Base-by-base conservation (phyloP, 108 stramenopile genomes). In the Parietichytrium sp. region DNA sequence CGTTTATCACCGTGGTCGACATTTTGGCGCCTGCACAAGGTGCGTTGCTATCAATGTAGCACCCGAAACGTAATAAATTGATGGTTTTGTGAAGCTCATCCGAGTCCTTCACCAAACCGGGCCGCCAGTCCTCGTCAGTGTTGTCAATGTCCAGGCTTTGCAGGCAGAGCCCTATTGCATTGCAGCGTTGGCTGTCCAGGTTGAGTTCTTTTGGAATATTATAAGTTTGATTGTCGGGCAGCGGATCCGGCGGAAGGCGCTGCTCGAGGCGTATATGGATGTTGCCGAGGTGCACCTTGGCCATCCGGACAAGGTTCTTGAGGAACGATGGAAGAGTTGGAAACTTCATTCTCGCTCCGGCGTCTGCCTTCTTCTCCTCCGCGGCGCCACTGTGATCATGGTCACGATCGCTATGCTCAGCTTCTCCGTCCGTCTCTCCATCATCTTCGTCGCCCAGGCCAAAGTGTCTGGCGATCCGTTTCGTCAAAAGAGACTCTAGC, bases 1-100 rank as follows among this genome's bases (percentile, higher is more conserved):
- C 61, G 20, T 72, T 8, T 2, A 33, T 33, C 15, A 72, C 61
- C 61, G 36, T 42, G n/a, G 10, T 36, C 23, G 45, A 72, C 38
- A 42, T 33, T 7, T 45, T 42, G 20, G 45, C 16, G 42, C 20
- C 38, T 6, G 61, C 61, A 0, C 61, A 42, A 15, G 61, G 61
- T n/a, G 61, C 61, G 10, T 72, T 42, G 61, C 61, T 72, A 13
- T 72, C 61, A 7, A 72, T 42, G 61, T 72, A 72, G 61, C 61
- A 72, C 6, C 61, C 61, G 13, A 72, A 20, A 23, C 61, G 61
- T 10, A 45, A 42, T 6, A 72, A 23, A 10, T 25, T 33, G 45
- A 72, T 72, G 6, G 45, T 31, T 27, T 72, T 72, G 6, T 45
- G 20, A 23, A 72, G 42, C 38, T 72, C 61, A 7, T 72, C 42